Percentiles rank a stretch among this genome's conserved stretches.
Evolutionary conservation across 2,329 filamentous ascomycete genomes (phyloP).

Genomic region (Amphichorda felina): DNA sequence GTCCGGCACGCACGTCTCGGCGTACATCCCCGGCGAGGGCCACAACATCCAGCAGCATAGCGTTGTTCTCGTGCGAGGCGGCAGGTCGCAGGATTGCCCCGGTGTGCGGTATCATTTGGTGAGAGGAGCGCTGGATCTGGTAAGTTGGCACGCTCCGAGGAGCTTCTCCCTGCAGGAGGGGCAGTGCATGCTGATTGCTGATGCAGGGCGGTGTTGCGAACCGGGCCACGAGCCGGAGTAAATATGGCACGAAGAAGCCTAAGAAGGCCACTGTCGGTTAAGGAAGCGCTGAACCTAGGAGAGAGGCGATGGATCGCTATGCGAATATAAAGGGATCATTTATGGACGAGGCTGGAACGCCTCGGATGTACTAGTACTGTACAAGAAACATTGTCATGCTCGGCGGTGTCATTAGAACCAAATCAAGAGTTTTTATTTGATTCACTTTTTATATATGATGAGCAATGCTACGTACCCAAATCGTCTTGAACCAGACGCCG

Average conservation of each 20-base stretch:
- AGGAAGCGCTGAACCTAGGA: background rate
- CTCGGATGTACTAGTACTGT: background rate
- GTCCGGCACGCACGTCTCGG: constrained; percentile 75
- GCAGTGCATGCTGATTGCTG: constrained; percentile 6
- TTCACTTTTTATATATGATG: background rate
- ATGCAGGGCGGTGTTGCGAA: constrained; percentile 78
- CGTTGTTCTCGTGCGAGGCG: constrained; percentile 90
- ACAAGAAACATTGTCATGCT: too few species aligned
- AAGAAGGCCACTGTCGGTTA: constrained; percentile 59
- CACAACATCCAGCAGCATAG: constrained; percentile 99
- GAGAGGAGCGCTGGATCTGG: constrained; percentile 83
- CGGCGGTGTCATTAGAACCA: too few species aligned
- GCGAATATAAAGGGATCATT: too few species aligned
- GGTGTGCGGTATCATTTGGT: constrained; percentile 96
- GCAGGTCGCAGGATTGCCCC: constrained; percentile 90
- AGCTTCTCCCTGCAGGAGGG: background rate
- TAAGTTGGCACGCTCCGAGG: too few species aligned
- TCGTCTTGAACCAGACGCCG: constrained; percentile 2
- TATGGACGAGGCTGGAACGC: too few species aligned
- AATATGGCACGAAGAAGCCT: constrained; percentile 98
- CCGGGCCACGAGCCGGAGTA: constrained; percentile 75
- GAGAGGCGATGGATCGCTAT: too few species aligned
- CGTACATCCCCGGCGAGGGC: constrained; percentile 93
- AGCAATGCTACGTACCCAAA: background rate
- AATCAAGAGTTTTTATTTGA: background rate